Conservation (phyloP, 352 stramenopile species). For the Phytophthora syringae region DNA sequence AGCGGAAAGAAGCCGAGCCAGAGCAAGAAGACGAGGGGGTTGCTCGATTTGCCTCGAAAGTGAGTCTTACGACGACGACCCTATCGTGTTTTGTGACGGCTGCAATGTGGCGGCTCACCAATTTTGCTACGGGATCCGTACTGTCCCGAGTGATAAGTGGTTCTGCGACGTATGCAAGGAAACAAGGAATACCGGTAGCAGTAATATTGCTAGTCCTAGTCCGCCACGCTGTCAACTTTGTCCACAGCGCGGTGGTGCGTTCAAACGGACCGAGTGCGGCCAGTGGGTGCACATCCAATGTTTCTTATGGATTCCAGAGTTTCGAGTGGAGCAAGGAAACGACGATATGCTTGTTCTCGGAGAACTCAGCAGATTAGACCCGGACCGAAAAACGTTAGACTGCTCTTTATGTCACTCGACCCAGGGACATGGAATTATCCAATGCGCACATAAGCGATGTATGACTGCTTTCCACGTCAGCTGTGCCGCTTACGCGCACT, state of each 20-base stretch:
- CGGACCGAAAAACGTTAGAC: conserved; percentile 64
- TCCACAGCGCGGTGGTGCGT: conserved; percentile 61
- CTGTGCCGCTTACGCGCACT: conserved; percentile 67
- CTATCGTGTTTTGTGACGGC: conserved; percentile 91
- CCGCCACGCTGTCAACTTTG: conserved; percentile 62
- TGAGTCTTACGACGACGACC: conserved; percentile 88
- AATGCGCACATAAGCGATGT: conserved; percentile 80
- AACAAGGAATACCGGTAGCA: background rate
- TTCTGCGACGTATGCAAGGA: conserved; percentile 77
- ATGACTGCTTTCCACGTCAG: conserved; percentile 83
- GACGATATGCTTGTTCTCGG: conserved; percentile 53
- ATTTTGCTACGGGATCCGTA: conserved; percentile 86
- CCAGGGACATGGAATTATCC: conserved; percentile 67
- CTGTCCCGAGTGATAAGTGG: conserved; percentile 79
- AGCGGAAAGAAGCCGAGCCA: conserved; percentile 12
- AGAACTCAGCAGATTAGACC: conserved; percentile 52
- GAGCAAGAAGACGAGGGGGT: conserved; percentile 38
- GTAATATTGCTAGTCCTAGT: background rate
- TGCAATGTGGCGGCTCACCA: conserved; percentile 90
- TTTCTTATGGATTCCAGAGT: conserved; percentile 87
- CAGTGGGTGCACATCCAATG: conserved; percentile 87
- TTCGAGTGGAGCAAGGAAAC: conserved; percentile 50
- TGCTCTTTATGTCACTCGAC: conserved; percentile 78
- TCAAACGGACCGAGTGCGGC: conserved; percentile 68
- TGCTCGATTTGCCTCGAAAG: conserved; percentile 85